Base-by-base conservation (phyloP, 257 asterid species). In the Verbascum thapsus region DNA sequence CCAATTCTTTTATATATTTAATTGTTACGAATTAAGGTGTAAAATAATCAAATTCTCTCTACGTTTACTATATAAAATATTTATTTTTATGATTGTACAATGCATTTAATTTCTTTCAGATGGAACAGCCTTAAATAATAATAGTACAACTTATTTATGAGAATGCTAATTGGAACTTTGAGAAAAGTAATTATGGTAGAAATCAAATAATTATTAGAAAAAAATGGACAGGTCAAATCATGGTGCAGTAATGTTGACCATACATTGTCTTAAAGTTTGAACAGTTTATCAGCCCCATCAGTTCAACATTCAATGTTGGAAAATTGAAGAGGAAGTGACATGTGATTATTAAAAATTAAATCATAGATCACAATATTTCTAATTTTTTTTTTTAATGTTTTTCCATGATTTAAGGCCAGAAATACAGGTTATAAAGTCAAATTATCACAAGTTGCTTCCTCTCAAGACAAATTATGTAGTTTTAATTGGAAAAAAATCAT, bases 371-470 rank as follows among this genome's bases (percentile, higher is more conserved):
- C 5, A 4, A n/a, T 7, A 22, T 3, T 61, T n/a, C 7, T n/a
- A n/a, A n/a, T n/a, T n/a, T n/a, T n/a, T n/a, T n/a, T n/a, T n/a
- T n/a, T 54, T 13, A 19, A 19, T 56, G 19, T 4, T n/a, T 58
- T 8, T 58, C 76, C 76, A 17, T 65, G 63, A 49, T 58, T 55
- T 58, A 30, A 15, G 72, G 76, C 53, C 71, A 20, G 55, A 48
- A 64, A 71, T 56, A 4, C 41, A 30, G 76, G 76, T 19, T n/a
- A 3, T 18, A 1, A 26, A 15, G 62, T 71, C 74, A 62, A 37
- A 61, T 42, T 13, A 13, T 67, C 43, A 10, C 32, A 7, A 42
- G 32, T 15, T 49, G 19, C 23, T 63, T 49, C 19, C 59, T 18
- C n/a, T n/a, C n/a, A n/a, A n/a, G n/a, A n/a, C n/a, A n/a, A n/a